Evolutionary conservation across 805 yeast genomes (phyloP), one percentile per base, ranked within the genome.

Genomic region (Yarrowia sp.): DNA sequence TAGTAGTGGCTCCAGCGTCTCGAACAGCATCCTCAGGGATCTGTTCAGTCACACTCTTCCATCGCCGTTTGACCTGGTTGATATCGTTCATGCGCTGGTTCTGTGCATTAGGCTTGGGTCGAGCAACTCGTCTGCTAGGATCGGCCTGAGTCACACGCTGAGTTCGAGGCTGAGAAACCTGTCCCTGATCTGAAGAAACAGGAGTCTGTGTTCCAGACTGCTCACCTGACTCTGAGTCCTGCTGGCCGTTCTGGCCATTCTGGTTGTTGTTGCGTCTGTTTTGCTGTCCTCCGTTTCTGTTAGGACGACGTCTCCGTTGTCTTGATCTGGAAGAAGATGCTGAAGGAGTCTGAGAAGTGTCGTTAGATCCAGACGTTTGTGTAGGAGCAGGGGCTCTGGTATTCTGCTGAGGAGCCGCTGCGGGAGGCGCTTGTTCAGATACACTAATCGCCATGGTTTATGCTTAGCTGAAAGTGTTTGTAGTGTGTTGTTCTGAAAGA

Each of bases 41-140:
- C 51, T 58, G 43, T 8, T 43, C 64, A 5, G 43, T 43, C 10
- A 39, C 51, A 13, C 35, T 43, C 18, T 58, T 58, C 64, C 51
- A 67, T n/a, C 68, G 61, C n/a, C 53, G n/a, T 32, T 64, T 66
- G 31, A 67, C n/a, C 53, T 66, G 68, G 48, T 66, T 51, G 55
- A 66, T 63, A 33, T 67, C 69, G 33, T 41, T 58, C 28, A 22
- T 8, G 3, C 68, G 65, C 41, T 39, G 64, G 64, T 63, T 58
- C 18, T 51, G 33, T 10, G 14, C 15, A 18, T 32, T 39, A n/a
- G 63, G 65, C 10, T 55, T 55, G 11, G 61, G 61, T 11, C 47
- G 45, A 2, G 38, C 47, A 4, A 55, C 61, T 4, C 61, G 45
- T 8, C 61, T 45, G 10, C 6, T 55, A 2, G 61, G 47, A 7